These are phyloP conservation scores for Elaphomyces granulatus DNA, from an alignment of 495 filamentous ascomycete genomes.

Conservation along the genomic window DNA sequence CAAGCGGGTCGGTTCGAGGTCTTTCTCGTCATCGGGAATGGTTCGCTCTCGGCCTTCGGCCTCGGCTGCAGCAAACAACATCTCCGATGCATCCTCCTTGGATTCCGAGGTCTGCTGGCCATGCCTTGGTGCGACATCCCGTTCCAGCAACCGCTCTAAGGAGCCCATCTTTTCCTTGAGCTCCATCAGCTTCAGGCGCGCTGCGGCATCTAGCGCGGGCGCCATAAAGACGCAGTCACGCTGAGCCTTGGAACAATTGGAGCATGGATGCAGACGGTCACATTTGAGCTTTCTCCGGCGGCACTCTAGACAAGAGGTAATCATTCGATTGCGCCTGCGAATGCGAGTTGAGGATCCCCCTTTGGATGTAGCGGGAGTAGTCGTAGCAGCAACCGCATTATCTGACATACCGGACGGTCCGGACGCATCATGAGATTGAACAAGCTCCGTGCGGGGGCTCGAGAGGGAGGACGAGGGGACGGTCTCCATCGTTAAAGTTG, in stretches of 20 bases:
- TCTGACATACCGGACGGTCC: too few relatives aligned
- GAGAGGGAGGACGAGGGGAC: too few relatives aligned
- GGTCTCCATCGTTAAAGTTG: too few relatives aligned
- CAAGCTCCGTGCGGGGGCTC: too few relatives aligned
- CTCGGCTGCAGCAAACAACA: neutral
- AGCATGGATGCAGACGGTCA: conserved; percentile 52
- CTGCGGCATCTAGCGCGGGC: conserved; percentile 3
- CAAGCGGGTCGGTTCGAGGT: conserved; percentile 20
- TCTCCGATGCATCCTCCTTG: neutral
- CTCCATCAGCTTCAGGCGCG: conserved; percentile 39
- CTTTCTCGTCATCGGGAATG: neutral
- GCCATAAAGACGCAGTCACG: conserved; percentile 8
- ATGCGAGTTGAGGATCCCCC: neutral
- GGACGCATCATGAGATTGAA: too few relatives aligned
- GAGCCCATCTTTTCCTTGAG: conserved; percentile 58
- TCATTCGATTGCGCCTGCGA: conserved; percentile 30
- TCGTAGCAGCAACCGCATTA: too few relatives aligned
- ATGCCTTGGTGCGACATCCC: conserved; percentile 12
- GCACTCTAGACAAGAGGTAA: conserved; percentile 56
- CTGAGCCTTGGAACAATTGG: conserved; percentile 35
- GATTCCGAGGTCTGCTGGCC: neutral
- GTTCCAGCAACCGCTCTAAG: conserved; percentile 47
- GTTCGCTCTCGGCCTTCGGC: neutral
- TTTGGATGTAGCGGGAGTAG: too few relatives aligned
- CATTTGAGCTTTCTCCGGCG: conserved; percentile 58